phyloP scores from a whole-genome alignment of 805 yeast genomes.

The Yamadazyma nakazawae region DNA sequence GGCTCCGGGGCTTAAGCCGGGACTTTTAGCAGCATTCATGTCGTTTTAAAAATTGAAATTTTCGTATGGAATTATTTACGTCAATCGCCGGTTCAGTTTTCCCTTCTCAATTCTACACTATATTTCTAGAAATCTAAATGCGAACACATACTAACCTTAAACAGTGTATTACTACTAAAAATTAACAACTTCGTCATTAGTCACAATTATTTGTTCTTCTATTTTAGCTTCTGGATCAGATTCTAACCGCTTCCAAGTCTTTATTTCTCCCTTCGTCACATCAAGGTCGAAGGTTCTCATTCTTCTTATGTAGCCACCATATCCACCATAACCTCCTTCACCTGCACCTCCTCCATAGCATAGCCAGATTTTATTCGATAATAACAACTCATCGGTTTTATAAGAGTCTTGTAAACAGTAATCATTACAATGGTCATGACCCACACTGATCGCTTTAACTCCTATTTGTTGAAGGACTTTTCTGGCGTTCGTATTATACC shows the following conservation, averaged over 20 bases:
- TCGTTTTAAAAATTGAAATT: not conserved
- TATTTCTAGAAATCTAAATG: not conserved
- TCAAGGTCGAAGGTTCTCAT: constrained; percentile 70
- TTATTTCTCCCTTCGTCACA: constrained; percentile 41
- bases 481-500: constrained; percentile 64
- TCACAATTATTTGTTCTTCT: constrained; percentile 52
- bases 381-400: constrained; percentile 2
- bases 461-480: constrained; percentile 59
- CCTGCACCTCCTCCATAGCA: constrained; percentile 87
- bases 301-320: constrained; percentile 83
- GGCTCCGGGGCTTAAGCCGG: constrained; percentile 1
- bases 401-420: constrained; percentile 64
- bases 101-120: not conserved
- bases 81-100: not conserved
- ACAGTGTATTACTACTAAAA: constrained; percentile 2
- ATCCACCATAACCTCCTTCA: constrained; percentile 97
- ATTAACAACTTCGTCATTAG: constrained; percentile 41
- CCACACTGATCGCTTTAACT: constrained; percentile 73
- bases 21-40: constrained; percentile 1
- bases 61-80: not conserved
- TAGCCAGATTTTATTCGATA: constrained; percentile 54
- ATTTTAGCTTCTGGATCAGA: constrained; percentile 36
- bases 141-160: constrained; percentile 3
- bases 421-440: constrained; percentile 96
- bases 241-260: constrained; percentile 74